Evolutionary conservation across 2,329 filamentous ascomycete species (phyloP).

Genomic region (Penicillium sp.): DNA sequence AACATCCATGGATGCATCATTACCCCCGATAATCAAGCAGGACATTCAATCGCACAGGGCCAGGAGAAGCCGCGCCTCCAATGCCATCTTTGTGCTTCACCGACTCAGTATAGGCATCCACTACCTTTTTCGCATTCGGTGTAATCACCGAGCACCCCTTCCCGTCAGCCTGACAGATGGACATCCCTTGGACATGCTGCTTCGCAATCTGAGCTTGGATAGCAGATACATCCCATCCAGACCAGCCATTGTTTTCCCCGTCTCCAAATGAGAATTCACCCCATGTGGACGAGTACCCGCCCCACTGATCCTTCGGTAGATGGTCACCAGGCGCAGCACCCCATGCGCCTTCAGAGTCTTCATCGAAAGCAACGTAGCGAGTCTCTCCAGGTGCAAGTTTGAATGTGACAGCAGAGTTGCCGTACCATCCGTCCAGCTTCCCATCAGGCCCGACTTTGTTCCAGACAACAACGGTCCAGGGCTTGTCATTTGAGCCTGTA

Average conservation of each 20-base stretch:
- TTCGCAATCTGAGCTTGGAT: constrained; percentile 37
- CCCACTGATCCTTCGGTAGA: constrained; percentile 32
- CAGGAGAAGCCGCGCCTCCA: constrained; percentile 34
- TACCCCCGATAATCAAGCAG: constrained; percentile 31
- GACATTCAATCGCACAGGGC: constrained; percentile 32
- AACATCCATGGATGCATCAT: neutral
- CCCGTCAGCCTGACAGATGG: constrained; percentile 31
- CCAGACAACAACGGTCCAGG: constrained; percentile 41
- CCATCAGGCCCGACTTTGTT: constrained; percentile 42
- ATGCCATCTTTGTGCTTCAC: constrained; percentile 35
- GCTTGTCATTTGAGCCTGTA: constrained; percentile 30
- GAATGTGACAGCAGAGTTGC: constrained; percentile 35
- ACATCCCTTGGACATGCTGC: constrained; percentile 37
- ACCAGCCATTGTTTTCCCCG: constrained; percentile 36
- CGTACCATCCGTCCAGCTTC: constrained; percentile 41
- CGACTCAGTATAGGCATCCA: constrained; percentile 31
- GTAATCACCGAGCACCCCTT: constrained; percentile 34
- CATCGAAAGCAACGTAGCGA: constrained; percentile 41
- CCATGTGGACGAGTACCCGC: constrained; percentile 41
- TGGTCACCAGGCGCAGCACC: constrained; percentile 31
- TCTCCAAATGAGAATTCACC: constrained; percentile 43
- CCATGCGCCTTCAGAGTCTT: constrained; percentile 41
- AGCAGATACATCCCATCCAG: constrained; percentile 45
- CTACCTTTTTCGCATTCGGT: constrained; percentile 21
- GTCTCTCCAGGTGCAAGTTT: constrained; percentile 33